Evolutionary conservation across 306 rosid species (phyloP).

Genomic region (Carpinus viminea): DNA sequence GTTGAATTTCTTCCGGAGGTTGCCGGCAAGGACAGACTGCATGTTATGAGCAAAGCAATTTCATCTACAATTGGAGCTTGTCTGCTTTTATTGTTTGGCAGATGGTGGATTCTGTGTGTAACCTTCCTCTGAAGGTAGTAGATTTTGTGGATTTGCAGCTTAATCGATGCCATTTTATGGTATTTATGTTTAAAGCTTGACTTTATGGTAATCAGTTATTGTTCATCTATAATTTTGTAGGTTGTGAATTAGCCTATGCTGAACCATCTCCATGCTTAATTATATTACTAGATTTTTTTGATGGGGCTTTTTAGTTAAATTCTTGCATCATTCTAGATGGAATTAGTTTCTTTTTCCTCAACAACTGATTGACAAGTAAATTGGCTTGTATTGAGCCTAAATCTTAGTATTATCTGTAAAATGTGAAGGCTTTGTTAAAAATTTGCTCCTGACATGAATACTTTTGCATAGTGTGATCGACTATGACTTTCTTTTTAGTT

Average conservation of each 20-base stretch:
- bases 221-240: constrained; percentile 58
- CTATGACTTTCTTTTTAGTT: background rate
- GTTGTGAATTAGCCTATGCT: constrained; percentile 51
- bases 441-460: background rate
- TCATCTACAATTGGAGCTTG: constrained; percentile 20
- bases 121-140: constrained; percentile 39
- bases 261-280: constrained; percentile 36
- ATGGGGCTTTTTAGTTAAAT: constrained; percentile 14
- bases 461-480: background rate
- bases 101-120: constrained; percentile 38
- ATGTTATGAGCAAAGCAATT: constrained; percentile 62
- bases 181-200: constrained; percentile 32
- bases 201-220: constrained; percentile 30
- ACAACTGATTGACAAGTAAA: background rate
- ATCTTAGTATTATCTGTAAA: background rate
- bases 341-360: constrained; percentile 4
- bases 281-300: constrained; percentile 22
- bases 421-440: background rate
- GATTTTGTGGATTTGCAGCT: constrained; percentile 44
- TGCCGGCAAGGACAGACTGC: constrained; percentile 95
- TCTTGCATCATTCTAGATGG: background rate
- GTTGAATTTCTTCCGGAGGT: constrained; percentile 91
- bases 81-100: constrained; percentile 34
- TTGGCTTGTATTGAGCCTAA: background rate
- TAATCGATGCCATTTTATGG: constrained; percentile 39